phyloP scores from a whole-genome alignment of 371 early-diverging fungal genomes.

The Mortierella sp. region DNA sequence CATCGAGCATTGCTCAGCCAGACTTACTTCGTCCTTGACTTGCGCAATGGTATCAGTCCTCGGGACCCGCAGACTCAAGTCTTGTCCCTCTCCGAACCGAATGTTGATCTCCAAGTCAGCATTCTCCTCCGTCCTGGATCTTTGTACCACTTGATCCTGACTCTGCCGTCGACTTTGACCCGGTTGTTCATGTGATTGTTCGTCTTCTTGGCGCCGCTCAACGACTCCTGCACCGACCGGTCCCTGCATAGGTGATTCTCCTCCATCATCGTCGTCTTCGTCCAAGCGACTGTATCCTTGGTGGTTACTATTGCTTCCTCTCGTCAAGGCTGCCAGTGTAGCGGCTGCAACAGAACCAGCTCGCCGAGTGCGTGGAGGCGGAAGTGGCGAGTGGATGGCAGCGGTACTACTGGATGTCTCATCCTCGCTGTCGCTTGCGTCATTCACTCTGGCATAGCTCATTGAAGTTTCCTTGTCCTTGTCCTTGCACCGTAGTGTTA shows the following conservation, averaged over 20 bases:
- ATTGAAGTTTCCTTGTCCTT: constrained; percentile 13
- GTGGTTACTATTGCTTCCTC: neutral
- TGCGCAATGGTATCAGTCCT: constrained; percentile 58
- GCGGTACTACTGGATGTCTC: constrained; percentile 12
- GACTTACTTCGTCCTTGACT: constrained; percentile 66
- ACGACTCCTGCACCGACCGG: neutral
- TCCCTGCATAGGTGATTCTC: neutral
- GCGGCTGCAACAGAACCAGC: constrained; percentile 24
- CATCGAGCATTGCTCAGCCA: neutral
- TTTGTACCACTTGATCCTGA: neutral
- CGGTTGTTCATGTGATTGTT: neutral
- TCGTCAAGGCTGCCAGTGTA: constrained; percentile 24
- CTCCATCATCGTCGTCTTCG: neutral
- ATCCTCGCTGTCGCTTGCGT: constrained; percentile 49
- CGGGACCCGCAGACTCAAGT: constrained; percentile 42
- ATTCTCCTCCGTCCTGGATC: neutral
- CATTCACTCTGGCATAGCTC: constrained; percentile 49
- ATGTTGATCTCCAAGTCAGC: constrained; percentile 44
- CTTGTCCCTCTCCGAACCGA: constrained; percentile 47
- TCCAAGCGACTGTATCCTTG: constrained; percentile 22
- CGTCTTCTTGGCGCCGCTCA: neutral
- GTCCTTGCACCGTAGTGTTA: neutral
- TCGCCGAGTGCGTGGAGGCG: constrained; percentile 3
- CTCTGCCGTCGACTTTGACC: constrained; percentile 1
- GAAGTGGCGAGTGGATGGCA: constrained; percentile 4